Evolutionary conservation across 805 yeast species (phyloP), one percentile per base, ranked within the genome.

Genomic region (Saccharomycopsis oosterbeekiorum): DNA sequence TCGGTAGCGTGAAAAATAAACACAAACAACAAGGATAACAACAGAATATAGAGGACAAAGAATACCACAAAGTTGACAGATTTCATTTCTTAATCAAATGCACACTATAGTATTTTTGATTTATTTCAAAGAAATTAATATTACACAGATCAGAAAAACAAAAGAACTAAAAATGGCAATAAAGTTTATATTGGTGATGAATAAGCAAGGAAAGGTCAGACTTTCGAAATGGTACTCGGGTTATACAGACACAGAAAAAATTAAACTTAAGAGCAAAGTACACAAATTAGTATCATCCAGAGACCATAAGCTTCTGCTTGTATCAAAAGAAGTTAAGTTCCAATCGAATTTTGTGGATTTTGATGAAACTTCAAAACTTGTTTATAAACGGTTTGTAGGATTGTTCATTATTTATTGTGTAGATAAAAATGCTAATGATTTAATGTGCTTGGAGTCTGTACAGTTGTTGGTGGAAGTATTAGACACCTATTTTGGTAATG

Each of bases 141-240:
- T 17, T 17, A 42, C n/a, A 17, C 17, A 17, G 24, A 11, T n/a
- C n/a, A 39, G 41, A 10, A 39, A 2, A 42, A 17, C n/a, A 17
- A 42, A 17, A n/a, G n/a, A 9, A n/a, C 4, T 24, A 21, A 61
- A 36, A 43, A 90, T 91, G 97, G 80, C 89, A 4, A 80, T 92
- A 17, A 91, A 89, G 66, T 93, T 83, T 74, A 78, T 93, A 50
- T 73, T 92, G 51, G 86, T 93, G 55, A 84, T 93, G 71, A 93
- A 93, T 71, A 80, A 97, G 62, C 97, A 93, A 74, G 98, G 99
- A n/a, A 88, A 88, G 66, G 83, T 93, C 24, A 81, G 99, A 63
- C 75, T 93, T 15, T 85, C 89, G 8, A 87, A 90, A 71, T 92
- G 96, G 92, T 93, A 80, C 70, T 70, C 70, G 9, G 74, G 78